phyloP scores from a whole-genome alignment of 2,329 filamentous ascomycete species.

The Fusarium albosuccineum region DNA sequence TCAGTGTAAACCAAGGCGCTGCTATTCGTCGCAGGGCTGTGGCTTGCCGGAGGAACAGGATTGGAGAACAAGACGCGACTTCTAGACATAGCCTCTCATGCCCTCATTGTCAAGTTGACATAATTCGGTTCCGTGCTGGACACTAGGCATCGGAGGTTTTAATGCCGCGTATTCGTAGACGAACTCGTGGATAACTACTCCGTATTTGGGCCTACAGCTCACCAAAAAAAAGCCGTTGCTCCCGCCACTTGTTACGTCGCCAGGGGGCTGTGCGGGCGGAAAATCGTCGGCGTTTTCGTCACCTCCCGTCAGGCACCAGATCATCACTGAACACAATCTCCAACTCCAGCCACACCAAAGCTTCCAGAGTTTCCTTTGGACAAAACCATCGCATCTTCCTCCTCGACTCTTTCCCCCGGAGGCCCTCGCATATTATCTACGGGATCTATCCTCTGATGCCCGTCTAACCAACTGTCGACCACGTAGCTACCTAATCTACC shows the following conservation, averaged over 20 bases:
- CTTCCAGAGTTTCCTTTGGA: slow-evolving; percentile 38
- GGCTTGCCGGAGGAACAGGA: slow-evolving; percentile 3
- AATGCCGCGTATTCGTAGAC: slow-evolving; percentile 30
- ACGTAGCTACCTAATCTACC: slow-evolving; percentile 26
- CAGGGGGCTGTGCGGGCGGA: slow-evolving; percentile 50
- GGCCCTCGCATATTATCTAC: slow-evolving; percentile 17
- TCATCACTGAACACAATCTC: slow-evolving; percentile 45
- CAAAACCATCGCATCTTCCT: slow-evolving; percentile 42
- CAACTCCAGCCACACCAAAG: slow-evolving; percentile 48
- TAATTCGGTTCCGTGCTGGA: too few species aligned
- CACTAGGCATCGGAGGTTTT: slow-evolving; percentile 2
- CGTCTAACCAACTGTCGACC: slow-evolving; percentile 35
- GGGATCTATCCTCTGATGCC: slow-evolving; percentile 44
- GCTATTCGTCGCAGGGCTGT: slow-evolving; percentile 14
- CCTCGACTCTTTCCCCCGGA: slow-evolving; percentile 26
- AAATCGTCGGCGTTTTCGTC: slow-evolving; percentile 55
- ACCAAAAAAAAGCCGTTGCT: slow-evolving; percentile 10
- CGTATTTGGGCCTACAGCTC: background rate
- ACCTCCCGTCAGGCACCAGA: slow-evolving; percentile 51
- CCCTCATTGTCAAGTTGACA: background rate
- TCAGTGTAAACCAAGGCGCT: slow-evolving; percentile 29
- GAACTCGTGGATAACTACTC: slow-evolving; percentile 11
- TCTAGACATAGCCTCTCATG: background rate
- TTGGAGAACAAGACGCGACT: background rate
- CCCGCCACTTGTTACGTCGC: slow-evolving; percentile 43